These are phyloP conservation scores for Chlamydomonas schloesseri DNA, from an alignment of 139 green algal genomes.

Conservation along the genomic window DNA sequence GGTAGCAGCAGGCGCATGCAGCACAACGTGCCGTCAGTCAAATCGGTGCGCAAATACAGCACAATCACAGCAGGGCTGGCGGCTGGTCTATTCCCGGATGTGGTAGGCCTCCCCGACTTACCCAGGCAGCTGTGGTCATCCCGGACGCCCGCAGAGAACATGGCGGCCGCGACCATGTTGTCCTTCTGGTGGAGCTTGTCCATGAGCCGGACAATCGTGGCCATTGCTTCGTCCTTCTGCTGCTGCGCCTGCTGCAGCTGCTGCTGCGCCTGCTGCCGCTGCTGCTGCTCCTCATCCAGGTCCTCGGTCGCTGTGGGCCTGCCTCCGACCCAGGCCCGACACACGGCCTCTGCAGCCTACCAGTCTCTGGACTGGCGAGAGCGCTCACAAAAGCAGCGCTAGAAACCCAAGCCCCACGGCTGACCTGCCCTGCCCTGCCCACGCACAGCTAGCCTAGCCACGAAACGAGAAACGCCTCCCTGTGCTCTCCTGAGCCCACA, in stretches of 20 bases:
- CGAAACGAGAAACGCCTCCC: too few relatives aligned
- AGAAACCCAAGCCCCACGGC: too few relatives aligned
- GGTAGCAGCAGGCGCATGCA: conserved; percentile 10
- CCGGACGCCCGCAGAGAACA: conserved; percentile 9
- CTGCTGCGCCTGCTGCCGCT: conserved; percentile 7
- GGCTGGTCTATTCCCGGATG: conserved; percentile 3
- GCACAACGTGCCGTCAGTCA: neutral
- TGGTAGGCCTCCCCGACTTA: conserved; percentile 6
- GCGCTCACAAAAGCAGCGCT: too few relatives aligned
- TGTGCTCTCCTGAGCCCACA: too few relatives aligned
- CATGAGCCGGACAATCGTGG: neutral
- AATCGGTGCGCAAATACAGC: neutral
- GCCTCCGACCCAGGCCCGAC: too few relatives aligned
- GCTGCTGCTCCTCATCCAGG: too few relatives aligned
- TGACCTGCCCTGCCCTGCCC: too few relatives aligned
- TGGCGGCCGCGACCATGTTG: neutral
- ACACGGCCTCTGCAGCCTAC: too few relatives aligned
- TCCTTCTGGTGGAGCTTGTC: neutral
- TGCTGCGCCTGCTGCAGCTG: neutral
- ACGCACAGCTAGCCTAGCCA: too few relatives aligned
- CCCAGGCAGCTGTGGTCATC: neutral
- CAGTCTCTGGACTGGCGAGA: too few relatives aligned
- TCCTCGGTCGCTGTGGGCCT: too few relatives aligned
- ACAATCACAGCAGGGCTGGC: conserved; percentile 3
- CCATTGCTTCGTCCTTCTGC: neutral